Conservation (phyloP, 2,329 filamentous ascomycete species). For the Alternaria triticimaculans region DNA sequence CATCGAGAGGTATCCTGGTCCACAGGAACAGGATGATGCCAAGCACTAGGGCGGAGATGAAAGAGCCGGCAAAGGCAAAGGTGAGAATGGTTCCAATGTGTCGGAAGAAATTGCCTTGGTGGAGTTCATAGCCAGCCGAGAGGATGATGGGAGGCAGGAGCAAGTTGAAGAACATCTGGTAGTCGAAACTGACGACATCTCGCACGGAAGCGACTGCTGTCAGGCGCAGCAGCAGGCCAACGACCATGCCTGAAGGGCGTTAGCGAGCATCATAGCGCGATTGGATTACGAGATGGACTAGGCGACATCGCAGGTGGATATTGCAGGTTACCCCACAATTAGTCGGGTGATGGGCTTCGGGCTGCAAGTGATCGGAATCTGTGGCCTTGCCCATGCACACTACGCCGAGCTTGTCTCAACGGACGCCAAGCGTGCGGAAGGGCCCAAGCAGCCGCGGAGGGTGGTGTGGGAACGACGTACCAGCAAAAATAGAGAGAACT, state of each 20-base stretch:
- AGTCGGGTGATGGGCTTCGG: conserved; percentile 10
- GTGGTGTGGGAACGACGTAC: conserved; percentile 54
- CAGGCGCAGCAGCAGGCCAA: conserved; percentile 85
- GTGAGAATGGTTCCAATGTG: conserved; percentile 97
- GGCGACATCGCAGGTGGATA: conserved; percentile 14
- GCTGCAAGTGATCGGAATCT: conserved; percentile 6
- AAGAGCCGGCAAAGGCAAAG: conserved; percentile 96
- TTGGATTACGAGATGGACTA: conserved; percentile 22
- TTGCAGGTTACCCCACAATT: conserved; percentile 21
- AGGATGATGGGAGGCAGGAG: conserved; percentile 98
- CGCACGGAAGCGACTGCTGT: conserved; percentile 83
- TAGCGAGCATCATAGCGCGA: conserved; percentile 30
- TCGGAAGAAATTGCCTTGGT: conserved; percentile 98
- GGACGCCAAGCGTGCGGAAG: conserved; percentile 3
- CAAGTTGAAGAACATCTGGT: conserved; percentile 99
- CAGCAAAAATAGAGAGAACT: conserved; percentile 96
- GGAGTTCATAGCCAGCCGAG: conserved; percentile 94
- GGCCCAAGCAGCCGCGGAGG: neutral
- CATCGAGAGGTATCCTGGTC: conserved; percentile 84
- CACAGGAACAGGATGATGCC: conserved; percentile 88
- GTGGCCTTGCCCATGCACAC: conserved; percentile 15
- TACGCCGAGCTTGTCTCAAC: conserved; percentile 13
- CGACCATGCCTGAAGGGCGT: conserved; percentile 78
- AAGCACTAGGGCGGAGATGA: conserved; percentile 95
- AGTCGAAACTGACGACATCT: conserved; percentile 93